phyloP scores from a whole-genome alignment of 2,329 filamentous ascomycete genomes.

The Graphiopsis chlorocephala region DNA sequence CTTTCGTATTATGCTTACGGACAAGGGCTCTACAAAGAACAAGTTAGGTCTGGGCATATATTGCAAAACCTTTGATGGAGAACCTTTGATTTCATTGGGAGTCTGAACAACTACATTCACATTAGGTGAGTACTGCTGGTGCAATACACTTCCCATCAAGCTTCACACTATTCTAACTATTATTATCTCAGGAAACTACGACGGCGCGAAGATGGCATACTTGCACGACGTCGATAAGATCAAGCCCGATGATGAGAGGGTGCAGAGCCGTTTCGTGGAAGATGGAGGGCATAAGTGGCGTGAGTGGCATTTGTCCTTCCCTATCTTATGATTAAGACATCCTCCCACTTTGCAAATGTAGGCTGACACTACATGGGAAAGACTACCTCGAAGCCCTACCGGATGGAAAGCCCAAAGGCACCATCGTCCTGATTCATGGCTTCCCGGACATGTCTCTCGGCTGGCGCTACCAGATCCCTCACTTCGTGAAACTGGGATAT shows the following conservation, averaged over 20 bases:
- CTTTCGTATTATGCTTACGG: too few species aligned
- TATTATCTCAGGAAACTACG: neutral
- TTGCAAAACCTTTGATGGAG: too few species aligned
- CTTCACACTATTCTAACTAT: neutral
- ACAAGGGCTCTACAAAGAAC: too few species aligned
- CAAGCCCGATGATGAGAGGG: constrained; percentile 22
- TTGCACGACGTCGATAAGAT: constrained; percentile 24
- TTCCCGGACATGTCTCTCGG: constrained; percentile 73
- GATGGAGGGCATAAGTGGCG: constrained; percentile 70
- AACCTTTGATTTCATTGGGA: too few species aligned
- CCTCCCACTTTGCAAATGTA: neutral
- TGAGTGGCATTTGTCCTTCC: constrained; percentile 28
- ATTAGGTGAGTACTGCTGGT: neutral
- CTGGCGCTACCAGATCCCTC: constrained; percentile 87
- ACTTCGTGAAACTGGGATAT: constrained; percentile 67
- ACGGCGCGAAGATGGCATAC: neutral
- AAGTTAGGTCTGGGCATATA: too few species aligned
- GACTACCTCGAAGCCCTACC: constrained; percentile 46
- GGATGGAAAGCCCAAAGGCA: constrained; percentile 38
- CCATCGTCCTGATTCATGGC: constrained; percentile 65
- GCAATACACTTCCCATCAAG: neutral
- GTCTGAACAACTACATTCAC: neutral
- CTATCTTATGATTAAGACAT: too few species aligned
- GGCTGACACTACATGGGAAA: constrained; percentile 12
- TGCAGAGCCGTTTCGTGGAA: constrained; percentile 53